phyloP scores from a whole-genome alignment of 441 rosid species.

The Croton laevigatus region DNA sequence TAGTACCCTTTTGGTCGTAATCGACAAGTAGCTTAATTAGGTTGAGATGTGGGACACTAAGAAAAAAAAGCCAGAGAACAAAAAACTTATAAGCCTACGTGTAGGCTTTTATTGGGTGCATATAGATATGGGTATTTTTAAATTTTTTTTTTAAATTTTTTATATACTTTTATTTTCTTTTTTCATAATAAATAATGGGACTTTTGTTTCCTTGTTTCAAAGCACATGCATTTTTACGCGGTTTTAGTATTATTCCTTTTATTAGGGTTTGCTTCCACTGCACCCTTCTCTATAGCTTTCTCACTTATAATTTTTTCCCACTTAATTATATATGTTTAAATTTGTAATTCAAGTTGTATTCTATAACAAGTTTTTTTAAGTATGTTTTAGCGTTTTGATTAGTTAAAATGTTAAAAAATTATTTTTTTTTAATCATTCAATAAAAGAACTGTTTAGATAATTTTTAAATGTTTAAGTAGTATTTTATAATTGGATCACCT shows the following conservation, averaged over 20 bases:
- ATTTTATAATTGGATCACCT: too few relatives aligned
- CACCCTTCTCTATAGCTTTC: constrained; percentile 15
- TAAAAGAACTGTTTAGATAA: too few relatives aligned
- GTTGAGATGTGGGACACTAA: neutral
- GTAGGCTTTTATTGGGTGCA: constrained; percentile 8
- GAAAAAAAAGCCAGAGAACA: neutral
- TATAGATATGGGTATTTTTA: neutral
- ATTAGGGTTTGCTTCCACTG: constrained; percentile 38
- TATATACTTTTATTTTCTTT: neutral
- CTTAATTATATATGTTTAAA: neutral
- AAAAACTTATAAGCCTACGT: constrained; percentile 4
- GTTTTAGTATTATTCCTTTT: constrained; percentile 35
- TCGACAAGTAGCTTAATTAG: neutral
- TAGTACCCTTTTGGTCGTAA: constrained; percentile 7
- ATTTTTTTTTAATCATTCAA: too few relatives aligned
- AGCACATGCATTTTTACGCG: constrained; percentile 67
- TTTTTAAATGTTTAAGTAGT: too few relatives aligned
- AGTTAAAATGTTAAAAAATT: too few relatives aligned
- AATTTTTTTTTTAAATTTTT: neutral
- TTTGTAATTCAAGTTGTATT: too few relatives aligned
- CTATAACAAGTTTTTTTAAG: too few relatives aligned
- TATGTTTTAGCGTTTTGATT: too few relatives aligned
- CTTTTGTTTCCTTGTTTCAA: constrained; percentile 16
- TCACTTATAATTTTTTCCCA: neutral
- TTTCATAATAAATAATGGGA: constrained; percentile 11